Percentiles rank a stretch among this genome's conserved stretches.
Conservation (phyloP, 495 filamentous ascomycete genomes). For the Aspergillus bertholletiae region DNA sequence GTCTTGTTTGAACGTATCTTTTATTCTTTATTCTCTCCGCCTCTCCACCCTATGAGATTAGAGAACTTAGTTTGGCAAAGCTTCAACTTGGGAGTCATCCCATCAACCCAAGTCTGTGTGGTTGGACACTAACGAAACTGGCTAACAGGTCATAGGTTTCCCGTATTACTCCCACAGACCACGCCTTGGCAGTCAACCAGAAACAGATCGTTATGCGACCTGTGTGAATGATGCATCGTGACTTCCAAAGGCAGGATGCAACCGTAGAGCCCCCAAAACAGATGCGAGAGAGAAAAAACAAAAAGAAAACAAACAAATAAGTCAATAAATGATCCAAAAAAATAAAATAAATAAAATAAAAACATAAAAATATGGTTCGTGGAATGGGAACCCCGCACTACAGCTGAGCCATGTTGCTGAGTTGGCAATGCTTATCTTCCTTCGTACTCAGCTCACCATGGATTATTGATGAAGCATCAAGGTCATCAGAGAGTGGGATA, state of each 20-base stretch:
- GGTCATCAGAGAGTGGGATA: not conserved
- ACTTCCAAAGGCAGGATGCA: no score
- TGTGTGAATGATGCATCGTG: not conserved
- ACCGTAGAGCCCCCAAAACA: not conserved
- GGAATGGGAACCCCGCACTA: slow-evolving; percentile 20
- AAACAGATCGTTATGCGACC: not conserved
- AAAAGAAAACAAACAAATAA: no score
- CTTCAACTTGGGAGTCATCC: not conserved
- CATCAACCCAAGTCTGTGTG: not conserved
- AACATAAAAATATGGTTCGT: not conserved
- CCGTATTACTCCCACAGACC: not conserved
- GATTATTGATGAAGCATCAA: not conserved
- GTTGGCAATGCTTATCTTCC: slow-evolving; percentile 8
- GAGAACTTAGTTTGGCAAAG: not conserved
- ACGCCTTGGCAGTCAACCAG: not conserved
- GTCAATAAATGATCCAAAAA: no score
- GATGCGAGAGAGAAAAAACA: no score
- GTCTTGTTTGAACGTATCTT: not conserved
- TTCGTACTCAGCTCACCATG: not conserved
- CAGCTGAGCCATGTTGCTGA: slow-evolving; percentile 17
- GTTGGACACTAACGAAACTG: not conserved
- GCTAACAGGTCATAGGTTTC: not conserved
- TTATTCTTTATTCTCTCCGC: not conserved
- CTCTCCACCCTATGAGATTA: not conserved
- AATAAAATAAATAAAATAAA: no score